These are phyloP conservation scores for Neofusicoccum cordaticola DNA, from an alignment of 2,329 filamentous ascomycete genomes.

Conservation along the genomic window DNA sequence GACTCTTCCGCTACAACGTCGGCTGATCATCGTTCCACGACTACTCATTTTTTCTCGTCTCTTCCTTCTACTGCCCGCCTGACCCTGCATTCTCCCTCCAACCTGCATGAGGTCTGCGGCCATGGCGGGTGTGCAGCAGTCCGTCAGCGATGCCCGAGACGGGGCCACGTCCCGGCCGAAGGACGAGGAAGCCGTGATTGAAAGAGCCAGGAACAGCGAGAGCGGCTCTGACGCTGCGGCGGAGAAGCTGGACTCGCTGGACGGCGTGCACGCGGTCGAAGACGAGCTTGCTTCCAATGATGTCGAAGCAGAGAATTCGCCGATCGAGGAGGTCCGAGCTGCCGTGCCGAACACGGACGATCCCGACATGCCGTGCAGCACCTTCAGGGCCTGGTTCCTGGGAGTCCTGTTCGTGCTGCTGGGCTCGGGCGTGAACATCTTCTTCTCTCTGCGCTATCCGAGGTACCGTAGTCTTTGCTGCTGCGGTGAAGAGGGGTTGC, in stretches of 20 bases:
- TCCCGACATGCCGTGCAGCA: constrained; percentile 41
- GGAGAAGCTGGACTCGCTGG: background rate
- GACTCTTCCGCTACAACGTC: constrained; percentile 6
- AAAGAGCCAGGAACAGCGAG: background rate
- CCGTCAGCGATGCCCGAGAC: background rate
- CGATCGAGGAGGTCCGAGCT: constrained; percentile 4
- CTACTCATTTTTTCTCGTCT: background rate
- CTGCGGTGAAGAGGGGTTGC: constrained; percentile 57
- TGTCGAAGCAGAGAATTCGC: constrained; percentile 13
- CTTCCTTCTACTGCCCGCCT: background rate
- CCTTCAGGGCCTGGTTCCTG: constrained; percentile 46
- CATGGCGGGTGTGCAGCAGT: background rate
- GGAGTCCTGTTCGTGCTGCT: constrained; percentile 46
- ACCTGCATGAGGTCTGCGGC: background rate
- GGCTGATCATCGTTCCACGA: constrained; percentile 12
- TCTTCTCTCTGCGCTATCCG: constrained; percentile 61
- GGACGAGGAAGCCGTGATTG: background rate
- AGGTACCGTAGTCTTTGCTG: constrained; percentile 51
- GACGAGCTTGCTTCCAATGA: constrained; percentile 8
- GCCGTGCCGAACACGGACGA: constrained; percentile 45
- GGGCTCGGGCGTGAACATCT: constrained; percentile 53
- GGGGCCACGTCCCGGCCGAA: background rate
- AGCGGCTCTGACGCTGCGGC: background rate
- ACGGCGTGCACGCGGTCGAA: background rate
- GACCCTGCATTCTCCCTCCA: background rate